A percentile compares a stretch with the other conserved stretches of the same genome.
Conservation (phyloP, 169 alveolate genomes). For the Amoebophrya sp. region DNA sequence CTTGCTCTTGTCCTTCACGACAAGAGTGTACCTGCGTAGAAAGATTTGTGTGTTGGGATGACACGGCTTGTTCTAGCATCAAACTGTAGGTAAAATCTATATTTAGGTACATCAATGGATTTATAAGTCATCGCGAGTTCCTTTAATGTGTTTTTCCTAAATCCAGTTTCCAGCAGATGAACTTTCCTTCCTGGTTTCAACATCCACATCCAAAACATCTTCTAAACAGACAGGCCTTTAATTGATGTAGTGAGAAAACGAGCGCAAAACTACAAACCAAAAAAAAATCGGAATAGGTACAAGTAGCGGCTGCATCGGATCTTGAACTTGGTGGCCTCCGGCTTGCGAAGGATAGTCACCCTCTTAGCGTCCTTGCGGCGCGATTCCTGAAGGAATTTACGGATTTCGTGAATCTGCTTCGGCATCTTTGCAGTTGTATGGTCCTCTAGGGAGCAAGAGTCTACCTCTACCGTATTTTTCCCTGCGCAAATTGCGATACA, state of each 20-base stretch:
- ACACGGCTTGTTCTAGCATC: too few relatives aligned
- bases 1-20: constrained; percentile 7
- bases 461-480: too few relatives aligned
- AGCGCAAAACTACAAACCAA: not conserved
- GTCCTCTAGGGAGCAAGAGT: too few relatives aligned
- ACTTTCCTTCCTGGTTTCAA: too few relatives aligned
- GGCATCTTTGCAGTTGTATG: constrained; percentile 6
- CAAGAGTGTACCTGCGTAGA: constrained; percentile 20
- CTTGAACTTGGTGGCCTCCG: constrained; percentile 22
- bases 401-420: not conserved
- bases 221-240: not conserved
- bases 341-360: not conserved
- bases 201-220: too few relatives aligned
- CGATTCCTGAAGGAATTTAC: not conserved
- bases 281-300: not conserved
- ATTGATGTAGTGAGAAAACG: not conserved
- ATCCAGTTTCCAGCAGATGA: too few relatives aligned
- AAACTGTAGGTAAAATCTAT: too few relatives aligned
- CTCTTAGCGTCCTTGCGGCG: not conserved
- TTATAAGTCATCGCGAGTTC: not conserved
- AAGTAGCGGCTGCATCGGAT: constrained; percentile 13
- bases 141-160: not conserved
- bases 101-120: not conserved
- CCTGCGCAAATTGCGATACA: too few relatives aligned
- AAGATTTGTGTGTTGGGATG: too few relatives aligned